Evolutionary conservation across 73 alveolate genomes (phyloP).

Genomic region (Paramecium tetraurelia): DNA sequence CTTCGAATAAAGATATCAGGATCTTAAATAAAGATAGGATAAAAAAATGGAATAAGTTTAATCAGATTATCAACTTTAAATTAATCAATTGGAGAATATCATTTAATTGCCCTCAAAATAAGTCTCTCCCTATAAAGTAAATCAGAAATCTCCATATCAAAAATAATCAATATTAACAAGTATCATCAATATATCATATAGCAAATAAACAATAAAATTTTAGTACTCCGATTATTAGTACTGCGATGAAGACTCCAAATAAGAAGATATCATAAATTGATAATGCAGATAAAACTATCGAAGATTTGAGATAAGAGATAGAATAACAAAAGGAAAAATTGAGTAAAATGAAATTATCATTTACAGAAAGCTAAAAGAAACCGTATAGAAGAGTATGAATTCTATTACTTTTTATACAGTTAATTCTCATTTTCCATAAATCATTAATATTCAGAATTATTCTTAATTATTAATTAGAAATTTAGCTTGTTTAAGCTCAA

Average conservation of each 20-base stretch:
- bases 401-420: not conserved
- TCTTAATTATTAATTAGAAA: too few relatives aligned
- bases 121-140: not conserved
- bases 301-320: slow-evolving; percentile 23
- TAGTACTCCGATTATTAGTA: not conserved
- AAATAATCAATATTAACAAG: not conserved
- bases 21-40: not conserved
- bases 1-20: not conserved
- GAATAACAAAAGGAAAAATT: not conserved
- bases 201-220: not conserved
- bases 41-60: slow-evolving; percentile 4
- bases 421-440: not conserved
- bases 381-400: not conserved
- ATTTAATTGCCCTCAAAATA: not conserved
- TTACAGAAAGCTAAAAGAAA: slow-evolving; percentile 31
- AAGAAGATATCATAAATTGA: not conserved
- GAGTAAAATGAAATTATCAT: not conserved
- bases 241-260: not conserved
- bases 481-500: too few relatives aligned
- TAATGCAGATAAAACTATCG: slow-evolving; percentile 12
- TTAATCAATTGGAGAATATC: not conserved
- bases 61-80: not conserved
- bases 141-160: not conserved
- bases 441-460: not conserved
- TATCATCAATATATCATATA: not conserved